Base-by-base conservation (phyloP, 176 grass and related monocot genomes). In the Luzula sylvatica region DNA sequence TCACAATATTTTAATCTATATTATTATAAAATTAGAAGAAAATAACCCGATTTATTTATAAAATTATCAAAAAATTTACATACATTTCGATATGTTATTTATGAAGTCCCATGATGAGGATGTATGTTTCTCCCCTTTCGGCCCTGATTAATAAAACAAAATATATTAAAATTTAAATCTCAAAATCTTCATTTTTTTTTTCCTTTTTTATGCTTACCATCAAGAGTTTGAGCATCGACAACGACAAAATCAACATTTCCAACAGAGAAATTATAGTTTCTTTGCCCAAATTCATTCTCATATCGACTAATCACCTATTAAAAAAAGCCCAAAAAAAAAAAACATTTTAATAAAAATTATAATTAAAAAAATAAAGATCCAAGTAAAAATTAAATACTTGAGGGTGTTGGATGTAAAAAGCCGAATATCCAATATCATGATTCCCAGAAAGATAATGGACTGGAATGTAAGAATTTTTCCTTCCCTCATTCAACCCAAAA, bases 181-280 rank as follows among this genome's bases (percentile, higher is more conserved):
- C 52, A 65, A 46, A 5, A 38, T 43, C 26, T 65, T 38, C 1
- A 11, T 27, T 13, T 61, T 61, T 48, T 2, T 66, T 70, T 41
- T 20, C 26, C 35, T 46, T 38, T 50, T 46, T 48, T 50, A 51
- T 61, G 68, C 67, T 55, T 61, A 96, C 90, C 90, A 73, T 96
- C 90, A 65, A 96, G 84, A 47, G 84, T 86, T 89, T 96, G 90
- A 62, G 84, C 84, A 76, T 96, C 90, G 64, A 96, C 78, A 64
- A 86, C 74, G 78, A 96, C 55, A 71, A 96, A 89, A 46, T 86
- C 67, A 45, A 95, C 70, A 19, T 75, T 82, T 53, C 77, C 77
- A 56, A 76, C 55, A 44, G 81, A 74, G 54, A 96, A 82, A 11
- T 82, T 68, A 62, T 79, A 96, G 46, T 96, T 96, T 61, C 90